Evolutionary conservation across 148 eudicot genomes (phyloP).

Genomic region (Fagopyrum esculentum): DNA sequence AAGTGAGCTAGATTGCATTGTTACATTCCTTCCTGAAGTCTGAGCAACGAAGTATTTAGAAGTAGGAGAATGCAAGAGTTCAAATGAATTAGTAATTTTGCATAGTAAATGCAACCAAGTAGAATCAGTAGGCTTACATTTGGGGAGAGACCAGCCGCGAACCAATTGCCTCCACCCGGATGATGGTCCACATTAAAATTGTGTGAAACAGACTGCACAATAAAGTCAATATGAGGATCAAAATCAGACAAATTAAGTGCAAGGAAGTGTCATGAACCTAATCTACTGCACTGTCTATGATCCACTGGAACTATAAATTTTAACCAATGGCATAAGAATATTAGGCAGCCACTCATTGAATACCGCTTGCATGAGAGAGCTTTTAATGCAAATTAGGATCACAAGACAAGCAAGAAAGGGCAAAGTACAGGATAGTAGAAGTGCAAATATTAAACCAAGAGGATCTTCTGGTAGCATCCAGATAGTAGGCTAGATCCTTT

Average conservation of each 20-base stretch:
- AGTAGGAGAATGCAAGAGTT: background rate
- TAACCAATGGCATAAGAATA: background rate
- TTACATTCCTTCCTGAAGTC: constrained; percentile 53
- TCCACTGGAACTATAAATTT: background rate
- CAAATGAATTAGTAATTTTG: background rate
- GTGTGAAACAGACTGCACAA: constrained; percentile 61
- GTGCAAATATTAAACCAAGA: background rate
- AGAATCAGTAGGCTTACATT: constrained; percentile 54
- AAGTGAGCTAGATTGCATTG: constrained; percentile 51
- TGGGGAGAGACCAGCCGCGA: constrained; percentile 98
- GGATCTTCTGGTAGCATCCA: background rate
- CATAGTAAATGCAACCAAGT: background rate
- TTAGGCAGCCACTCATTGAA: constrained; percentile 1
- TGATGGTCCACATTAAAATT: constrained; percentile 87
- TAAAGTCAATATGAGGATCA: constrained; percentile 9
- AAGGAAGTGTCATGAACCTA: constrained; percentile 22
- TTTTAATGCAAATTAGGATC: background rate
- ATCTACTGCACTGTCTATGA: constrained; percentile 35
- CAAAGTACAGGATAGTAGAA: background rate
- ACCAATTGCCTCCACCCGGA: constrained; percentile 99
- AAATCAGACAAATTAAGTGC: constrained; percentile 4
- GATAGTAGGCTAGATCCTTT: background rate
- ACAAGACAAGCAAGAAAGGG: background rate
- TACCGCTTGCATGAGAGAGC: background rate
- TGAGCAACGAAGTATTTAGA: constrained; percentile 24